phyloP scores from a whole-genome alignment of 176 grass and related monocot species.

The Cocos nucifera region DNA sequence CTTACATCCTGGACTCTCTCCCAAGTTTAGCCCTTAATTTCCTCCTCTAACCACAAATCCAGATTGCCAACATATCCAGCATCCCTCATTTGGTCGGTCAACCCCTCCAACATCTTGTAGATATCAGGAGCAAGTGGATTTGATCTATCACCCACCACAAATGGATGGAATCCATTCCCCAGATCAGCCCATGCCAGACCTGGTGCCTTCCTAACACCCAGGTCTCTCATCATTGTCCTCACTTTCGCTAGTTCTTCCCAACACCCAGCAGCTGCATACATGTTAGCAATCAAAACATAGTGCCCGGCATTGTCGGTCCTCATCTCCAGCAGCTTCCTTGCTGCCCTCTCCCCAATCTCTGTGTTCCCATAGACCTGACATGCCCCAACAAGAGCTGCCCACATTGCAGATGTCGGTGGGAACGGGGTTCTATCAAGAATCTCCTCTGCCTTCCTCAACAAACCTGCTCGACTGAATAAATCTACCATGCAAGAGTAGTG shows the following conservation, averaged over 20 bases:
- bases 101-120: not conserved
- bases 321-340: slow-evolving; percentile 5
- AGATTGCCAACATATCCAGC: not conserved
- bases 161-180: not conserved
- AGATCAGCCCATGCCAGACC: not conserved
- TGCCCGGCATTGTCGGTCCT: not conserved
- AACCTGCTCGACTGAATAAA: slow-evolving; percentile 19
- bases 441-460: slow-evolving; percentile 12
- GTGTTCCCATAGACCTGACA: slow-evolving; percentile 4
- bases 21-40: too few relatives aligned
- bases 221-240: not conserved
- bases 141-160: not conserved
- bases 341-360: not conserved
- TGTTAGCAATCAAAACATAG: not conserved
- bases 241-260: slow-evolving; percentile 1
- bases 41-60: too few relatives aligned
- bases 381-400: slow-evolving; percentile 13
- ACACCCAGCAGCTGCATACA: slow-evolving; percentile 5
- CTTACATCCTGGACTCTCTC: too few relatives aligned
- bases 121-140: not conserved
- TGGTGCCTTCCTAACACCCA: not conserved
- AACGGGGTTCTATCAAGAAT: slow-evolving; percentile 10
- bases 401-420: slow-evolving; percentile 9
- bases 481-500: slow-evolving; percentile 25
- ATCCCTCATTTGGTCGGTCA: slow-evolving; percentile 1